Evolutionary conservation across 768 basidiomycete genomes (phyloP).

Genomic region (Amanita rimosa): DNA sequence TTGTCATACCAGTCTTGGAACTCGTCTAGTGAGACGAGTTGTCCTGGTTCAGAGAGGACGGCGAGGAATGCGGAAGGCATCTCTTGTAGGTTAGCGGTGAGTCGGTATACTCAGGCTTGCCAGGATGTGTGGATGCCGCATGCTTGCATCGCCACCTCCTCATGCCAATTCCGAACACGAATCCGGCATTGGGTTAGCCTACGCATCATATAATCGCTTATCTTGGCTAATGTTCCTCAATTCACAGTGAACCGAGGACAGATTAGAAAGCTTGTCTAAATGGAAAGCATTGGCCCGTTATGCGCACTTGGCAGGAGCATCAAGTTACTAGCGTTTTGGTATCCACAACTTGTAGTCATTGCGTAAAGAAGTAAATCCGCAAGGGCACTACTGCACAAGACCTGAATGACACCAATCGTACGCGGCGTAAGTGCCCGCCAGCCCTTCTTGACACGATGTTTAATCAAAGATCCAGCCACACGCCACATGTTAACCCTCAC

Average conservation of each 20-base stretch:
- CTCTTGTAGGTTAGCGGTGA: too few relatives aligned
- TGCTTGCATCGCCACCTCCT: background rate
- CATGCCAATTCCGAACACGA: background rate
- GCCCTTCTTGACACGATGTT: background rate
- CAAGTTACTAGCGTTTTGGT: background rate
- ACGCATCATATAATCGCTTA: background rate
- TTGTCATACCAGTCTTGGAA: constrained; percentile 50
- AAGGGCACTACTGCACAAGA: background rate
- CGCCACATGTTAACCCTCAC: constrained; percentile 1
- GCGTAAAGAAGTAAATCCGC: too few relatives aligned
- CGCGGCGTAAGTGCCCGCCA: too few relatives aligned
- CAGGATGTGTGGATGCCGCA: constrained; percentile 9
- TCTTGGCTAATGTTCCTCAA: background rate
- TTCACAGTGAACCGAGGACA: background rate
- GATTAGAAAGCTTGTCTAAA: background rate
- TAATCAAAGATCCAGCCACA: background rate
- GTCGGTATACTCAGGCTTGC: too few relatives aligned
- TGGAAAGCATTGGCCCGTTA: too few relatives aligned
- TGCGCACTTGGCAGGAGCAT: too few relatives aligned
- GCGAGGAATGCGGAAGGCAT: constrained; percentile 28
- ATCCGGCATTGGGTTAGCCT: background rate
- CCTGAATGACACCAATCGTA: too few relatives aligned
- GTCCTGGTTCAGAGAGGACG: constrained; percentile 35
- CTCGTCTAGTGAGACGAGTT: too few relatives aligned
- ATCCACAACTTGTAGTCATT: background rate